Conservation (phyloP, 306 rosid genomes). For the Cucurbita maxima region DNA sequence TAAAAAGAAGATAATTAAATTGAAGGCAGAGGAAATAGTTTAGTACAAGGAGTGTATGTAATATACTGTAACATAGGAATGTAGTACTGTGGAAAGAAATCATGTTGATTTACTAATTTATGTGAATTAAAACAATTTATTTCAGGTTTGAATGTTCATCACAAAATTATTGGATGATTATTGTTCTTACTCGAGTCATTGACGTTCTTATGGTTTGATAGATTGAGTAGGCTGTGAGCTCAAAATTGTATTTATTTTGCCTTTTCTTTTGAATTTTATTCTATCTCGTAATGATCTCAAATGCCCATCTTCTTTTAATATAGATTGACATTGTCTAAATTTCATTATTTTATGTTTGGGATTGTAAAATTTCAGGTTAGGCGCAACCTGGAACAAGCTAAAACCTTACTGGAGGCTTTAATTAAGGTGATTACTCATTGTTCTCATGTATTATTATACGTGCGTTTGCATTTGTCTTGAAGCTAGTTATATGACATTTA, state of each 20-base stretch:
- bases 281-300: background rate
- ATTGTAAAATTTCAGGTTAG: conserved; percentile 49
- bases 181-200: background rate
- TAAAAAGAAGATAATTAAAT: background rate
- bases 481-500: background rate
- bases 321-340: background rate
- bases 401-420: conserved; percentile 74
- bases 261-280: background rate
- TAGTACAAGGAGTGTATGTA: background rate
- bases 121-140: background rate
- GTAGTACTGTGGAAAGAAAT: background rate
- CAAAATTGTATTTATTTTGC: background rate
- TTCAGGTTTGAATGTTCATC: background rate
- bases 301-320: background rate
- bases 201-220: background rate
- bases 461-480: background rate
- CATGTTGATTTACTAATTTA: background rate
- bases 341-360: background rate
- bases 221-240: background rate
- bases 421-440: conserved; percentile 48
- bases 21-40: background rate
- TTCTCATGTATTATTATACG: conserved; percentile 1
- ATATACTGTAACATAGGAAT: background rate
- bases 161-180: background rate
- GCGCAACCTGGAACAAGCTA: conserved; percentile 97